These are phyloP conservation scores for Camellia oleifera DNA, from an alignment of 179 eudicot genomes.

Conservation along the genomic window DNA sequence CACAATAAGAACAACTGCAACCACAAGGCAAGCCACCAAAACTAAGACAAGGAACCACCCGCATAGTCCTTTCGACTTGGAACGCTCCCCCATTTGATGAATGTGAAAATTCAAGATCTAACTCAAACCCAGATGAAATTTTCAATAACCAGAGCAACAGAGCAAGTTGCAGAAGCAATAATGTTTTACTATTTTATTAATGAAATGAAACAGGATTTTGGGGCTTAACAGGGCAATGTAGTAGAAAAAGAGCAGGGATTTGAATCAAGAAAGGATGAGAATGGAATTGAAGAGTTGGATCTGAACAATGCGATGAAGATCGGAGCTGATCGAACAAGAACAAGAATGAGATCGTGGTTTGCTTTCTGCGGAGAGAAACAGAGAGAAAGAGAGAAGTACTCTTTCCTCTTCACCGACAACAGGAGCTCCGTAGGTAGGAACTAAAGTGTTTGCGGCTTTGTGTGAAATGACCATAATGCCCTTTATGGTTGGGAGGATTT, in stretches of 20 bases:
- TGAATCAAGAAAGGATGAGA: neutral
- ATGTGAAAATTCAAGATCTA: neutral
- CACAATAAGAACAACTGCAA: conserved; percentile 15
- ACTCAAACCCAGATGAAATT: neutral
- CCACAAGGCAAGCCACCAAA: conserved; percentile 13
- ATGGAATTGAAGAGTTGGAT: neutral
- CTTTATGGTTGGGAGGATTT: neutral
- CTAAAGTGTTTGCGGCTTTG: neutral
- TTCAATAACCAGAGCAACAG: neutral
- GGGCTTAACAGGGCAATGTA: too few relatives aligned
- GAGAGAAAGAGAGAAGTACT: neutral
- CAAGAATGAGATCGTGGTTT: neutral
- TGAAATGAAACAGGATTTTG: neutral
- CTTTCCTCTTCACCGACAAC: neutral
- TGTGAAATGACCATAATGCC: neutral
- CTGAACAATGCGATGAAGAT: neutral
- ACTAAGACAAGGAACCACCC: conserved; percentile 30
- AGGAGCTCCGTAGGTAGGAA: neutral
- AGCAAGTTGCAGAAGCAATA: neutral
- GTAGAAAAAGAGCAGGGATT: neutral
- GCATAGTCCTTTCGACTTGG: conserved; percentile 20
- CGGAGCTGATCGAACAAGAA: neutral
- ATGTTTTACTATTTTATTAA: neutral
- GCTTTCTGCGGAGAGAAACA: neutral
- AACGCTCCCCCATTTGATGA: conserved; percentile 8